phyloP scores from a whole-genome alignment of 106 monocot species.

The Allium cepa region DNA sequence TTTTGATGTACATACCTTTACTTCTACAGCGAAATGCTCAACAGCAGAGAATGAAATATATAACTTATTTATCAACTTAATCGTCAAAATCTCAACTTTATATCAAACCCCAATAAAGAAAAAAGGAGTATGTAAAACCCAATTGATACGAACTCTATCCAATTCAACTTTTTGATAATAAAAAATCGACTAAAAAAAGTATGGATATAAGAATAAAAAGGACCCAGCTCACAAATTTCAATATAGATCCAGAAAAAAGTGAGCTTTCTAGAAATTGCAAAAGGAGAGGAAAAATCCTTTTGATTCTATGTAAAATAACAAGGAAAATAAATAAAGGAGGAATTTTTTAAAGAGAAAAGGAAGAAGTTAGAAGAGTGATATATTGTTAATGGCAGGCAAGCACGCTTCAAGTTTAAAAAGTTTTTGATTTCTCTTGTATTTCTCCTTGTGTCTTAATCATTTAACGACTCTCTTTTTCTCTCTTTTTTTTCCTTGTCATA shows the following conservation, averaged over 20 bases:
- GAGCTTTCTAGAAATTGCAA: slow-evolving; percentile 17
- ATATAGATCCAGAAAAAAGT: slow-evolving; percentile 21
- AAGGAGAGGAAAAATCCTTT: slow-evolving; percentile 2
- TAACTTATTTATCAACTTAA: not conserved
- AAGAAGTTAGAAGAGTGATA: not conserved
- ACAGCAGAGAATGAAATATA: too few species aligned
- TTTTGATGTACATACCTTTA: too few species aligned
- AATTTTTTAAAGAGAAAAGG: slow-evolving; percentile 1
- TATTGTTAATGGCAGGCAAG: slow-evolving; percentile 75
- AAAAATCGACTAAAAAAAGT: slow-evolving; percentile 3
- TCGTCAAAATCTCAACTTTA: slow-evolving; percentile 7
- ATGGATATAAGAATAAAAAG: not conserved
- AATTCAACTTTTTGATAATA: not conserved
- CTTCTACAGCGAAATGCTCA: too few species aligned
- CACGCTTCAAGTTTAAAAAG: slow-evolving; percentile 67
- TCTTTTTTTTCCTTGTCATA: not conserved
- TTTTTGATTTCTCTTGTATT: slow-evolving; percentile 29
- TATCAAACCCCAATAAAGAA: not conserved
- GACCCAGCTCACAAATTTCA: slow-evolving; percentile 14
- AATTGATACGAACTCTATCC: slow-evolving; percentile 6
- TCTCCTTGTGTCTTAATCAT: slow-evolving; percentile 29
- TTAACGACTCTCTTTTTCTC: not conserved
- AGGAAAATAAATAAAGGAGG: not conserved
- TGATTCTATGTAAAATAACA: not conserved
- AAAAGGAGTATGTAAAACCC: not conserved